A percentile compares a stretch with the other conserved stretches of the same genome.
These are phyloP conservation scores for Colletotrichum plurivorum DNA, from an alignment of 2,329 filamentous ascomycete genomes.

Conservation along the genomic window DNA sequence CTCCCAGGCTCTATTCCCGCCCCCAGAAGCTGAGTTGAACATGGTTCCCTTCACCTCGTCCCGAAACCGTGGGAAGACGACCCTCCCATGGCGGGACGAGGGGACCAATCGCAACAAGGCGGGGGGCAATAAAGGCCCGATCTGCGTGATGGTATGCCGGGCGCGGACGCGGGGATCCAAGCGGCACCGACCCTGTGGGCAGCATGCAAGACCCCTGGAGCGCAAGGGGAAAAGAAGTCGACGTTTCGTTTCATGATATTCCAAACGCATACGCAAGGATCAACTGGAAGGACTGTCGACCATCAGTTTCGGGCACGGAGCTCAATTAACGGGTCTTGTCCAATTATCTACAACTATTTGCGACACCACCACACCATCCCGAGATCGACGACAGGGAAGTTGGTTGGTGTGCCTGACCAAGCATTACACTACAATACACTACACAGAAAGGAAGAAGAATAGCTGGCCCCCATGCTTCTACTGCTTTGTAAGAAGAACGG, in stretches of 20 bases:
- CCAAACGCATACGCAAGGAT: slow-evolving; percentile 19
- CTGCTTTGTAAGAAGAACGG: slow-evolving; percentile 16
- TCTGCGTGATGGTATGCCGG: slow-evolving; percentile 19
- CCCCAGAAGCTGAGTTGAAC: slow-evolving; percentile 2
- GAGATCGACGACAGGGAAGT: slow-evolving; percentile 6
- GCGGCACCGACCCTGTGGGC: neutral
- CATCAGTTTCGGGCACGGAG: slow-evolving; percentile 19
- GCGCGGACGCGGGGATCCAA: slow-evolving; percentile 30
- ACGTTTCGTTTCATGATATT: slow-evolving; percentile 36
- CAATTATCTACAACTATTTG: slow-evolving; percentile 14
- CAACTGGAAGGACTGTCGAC: neutral
- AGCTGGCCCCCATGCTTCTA: neutral
- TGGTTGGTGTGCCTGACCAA: no score
- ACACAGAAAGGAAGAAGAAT: neutral
- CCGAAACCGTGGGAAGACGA: slow-evolving; percentile 9
- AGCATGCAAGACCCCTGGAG: slow-evolving; percentile 15
- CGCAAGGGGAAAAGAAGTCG: neutral
- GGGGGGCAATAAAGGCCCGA: neutral
- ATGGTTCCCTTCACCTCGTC: slow-evolving; percentile 29
- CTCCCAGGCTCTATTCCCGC: neutral
- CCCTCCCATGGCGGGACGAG: slow-evolving; percentile 24
- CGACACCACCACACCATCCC: slow-evolving; percentile 3
- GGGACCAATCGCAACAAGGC: slow-evolving; percentile 31
- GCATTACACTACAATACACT: no score
- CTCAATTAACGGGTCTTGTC: neutral